Evolutionary conservation across 371 early-diverging fungal species (phyloP), one percentile per base, ranked within the genome.

Genomic region (Mycotypha africana): DNA sequence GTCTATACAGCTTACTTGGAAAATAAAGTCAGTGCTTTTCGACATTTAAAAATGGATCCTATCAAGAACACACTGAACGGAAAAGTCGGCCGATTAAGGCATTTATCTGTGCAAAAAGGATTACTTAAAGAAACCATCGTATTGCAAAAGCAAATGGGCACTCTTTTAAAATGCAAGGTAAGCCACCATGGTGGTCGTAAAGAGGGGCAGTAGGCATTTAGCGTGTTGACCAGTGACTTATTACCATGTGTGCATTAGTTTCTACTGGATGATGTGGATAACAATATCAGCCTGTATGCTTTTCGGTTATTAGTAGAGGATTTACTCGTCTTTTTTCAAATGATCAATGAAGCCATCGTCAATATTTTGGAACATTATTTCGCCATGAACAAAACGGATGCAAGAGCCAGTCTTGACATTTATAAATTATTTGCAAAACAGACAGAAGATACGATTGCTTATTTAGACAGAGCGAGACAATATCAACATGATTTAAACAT

Each of bases 281-380:
- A 93, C 57, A 87, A 89, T 16, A 85, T 93, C 3, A 91, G 93
- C 0, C 69, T 92, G 20, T 82, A 85, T 39, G 90, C 93, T 2
- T 93, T 87, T 63, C 72, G 91, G 14, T 63, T 95, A 41, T 70
- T 93, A 17, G 65, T 93, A 16, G 86, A 88, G 20, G 97, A 97
- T 56, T 75, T 92, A 62, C 65, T 95, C 39, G 74, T 77, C 9
- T 70, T 95, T 15, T 95, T 92, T 64, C 89, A 90, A 60, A 78
- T 88, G 2, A 71, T 92, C 65, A 97, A 95, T 60, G 92, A 92
- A 60, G 92, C 88, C 14, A 89, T 93, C 24, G 90, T 95, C 45
- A 86, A 90, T 49, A 87, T 94, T 47, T 32, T 58, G 74, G 84
- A 87, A 49, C 79, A 83, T 45, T 97, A 86, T 60, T 92, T 95